Evolutionary conservation across 306 rosid species (phyloP), one percentile per base, ranked within the genome.

Genomic region (Senna tora): DNA sequence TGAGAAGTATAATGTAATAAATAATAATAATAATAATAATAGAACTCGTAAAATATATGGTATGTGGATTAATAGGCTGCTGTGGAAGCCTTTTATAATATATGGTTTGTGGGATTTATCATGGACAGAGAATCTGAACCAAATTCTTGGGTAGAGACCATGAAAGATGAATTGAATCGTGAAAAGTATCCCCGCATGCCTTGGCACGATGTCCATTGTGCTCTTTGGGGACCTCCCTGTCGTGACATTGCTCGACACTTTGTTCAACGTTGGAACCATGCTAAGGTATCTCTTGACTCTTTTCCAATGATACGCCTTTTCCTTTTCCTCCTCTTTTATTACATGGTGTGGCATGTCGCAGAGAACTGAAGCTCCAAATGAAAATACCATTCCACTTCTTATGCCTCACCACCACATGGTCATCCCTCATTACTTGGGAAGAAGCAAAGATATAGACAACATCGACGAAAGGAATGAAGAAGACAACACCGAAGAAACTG

Each of bases 381-480:
- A 95, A 69, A 87, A 86, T 75, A 79, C 84, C 51, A 95, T 95
- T 81, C 99, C 99, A 33, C 80, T 95, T 30, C 99, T 95, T 51
- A 89, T 95, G 90, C 99, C 99, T 67, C 99, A 91, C 79, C 96
- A 95, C 20, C 99, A 91, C 86, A 95, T 95, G 99, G 97, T 95
- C 66, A 79, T 95, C 77, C 99, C 99, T 60, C 97, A 86, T 83
- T 95, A 95, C 88, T 66, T 89, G 96, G 91, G 93, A 75, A 84
- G 67, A 83, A 86, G 87, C 82, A 71, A 69, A 82, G 99, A 84
- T 77, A 65, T 76, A 38, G 86, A 82, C 62, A 73, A 82, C 62
- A 73, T 83, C 64, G 84, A 61, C 65, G 69, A 84, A 81, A 66
- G 66, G 61, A 75, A 74, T 59, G 80, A 85, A 39, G 75, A 73